A percentile compares a stretch with the other conserved stretches of the same genome.
Conservation (phyloP, 331 rosid species). For the Pyracantha coccinea region DNA sequence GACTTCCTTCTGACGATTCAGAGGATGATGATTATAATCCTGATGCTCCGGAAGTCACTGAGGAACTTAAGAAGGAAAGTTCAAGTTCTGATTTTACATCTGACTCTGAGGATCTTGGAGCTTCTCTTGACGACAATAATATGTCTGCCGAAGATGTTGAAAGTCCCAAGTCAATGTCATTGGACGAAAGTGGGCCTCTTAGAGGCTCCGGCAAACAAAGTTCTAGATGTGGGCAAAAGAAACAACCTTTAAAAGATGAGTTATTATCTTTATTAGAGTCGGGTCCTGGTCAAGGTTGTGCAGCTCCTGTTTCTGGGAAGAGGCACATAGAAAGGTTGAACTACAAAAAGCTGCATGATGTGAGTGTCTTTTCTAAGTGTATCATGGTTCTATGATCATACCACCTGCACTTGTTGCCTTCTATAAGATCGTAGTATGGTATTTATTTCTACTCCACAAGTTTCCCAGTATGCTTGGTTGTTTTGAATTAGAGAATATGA, state of each 20-base stretch:
- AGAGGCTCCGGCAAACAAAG: constrained; percentile 32
- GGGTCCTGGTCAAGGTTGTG: constrained; percentile 41
- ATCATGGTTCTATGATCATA: background rate
- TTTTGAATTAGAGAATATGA: background rate
- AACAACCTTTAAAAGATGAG: constrained; percentile 47
- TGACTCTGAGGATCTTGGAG: constrained; percentile 87
- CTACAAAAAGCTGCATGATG: constrained; percentile 92
- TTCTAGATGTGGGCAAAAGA: constrained; percentile 25
- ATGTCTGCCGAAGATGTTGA: constrained; percentile 24
- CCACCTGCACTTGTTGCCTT: background rate
- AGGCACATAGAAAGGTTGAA: constrained; percentile 75
- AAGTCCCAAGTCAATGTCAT: constrained; percentile 17
- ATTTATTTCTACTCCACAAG: background rate
- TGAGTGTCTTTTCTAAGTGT: constrained; percentile 46
- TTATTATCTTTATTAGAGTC: constrained; percentile 43
- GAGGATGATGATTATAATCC: constrained; percentile 84
- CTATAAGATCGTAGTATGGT: background rate
- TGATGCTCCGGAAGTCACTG: constrained; percentile 30
- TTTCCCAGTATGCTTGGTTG: background rate
- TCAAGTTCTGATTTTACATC: constrained; percentile 91
- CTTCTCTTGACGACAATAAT: constrained; percentile 35
- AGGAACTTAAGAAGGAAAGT: constrained; percentile 36
- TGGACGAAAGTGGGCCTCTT: constrained; percentile 9
- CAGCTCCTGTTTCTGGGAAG: constrained; percentile 38
- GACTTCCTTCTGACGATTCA: constrained; percentile 90